Evolutionary conservation across 805 yeast genomes (phyloP).

Genomic region (Wickerhamomyces alni): DNA sequence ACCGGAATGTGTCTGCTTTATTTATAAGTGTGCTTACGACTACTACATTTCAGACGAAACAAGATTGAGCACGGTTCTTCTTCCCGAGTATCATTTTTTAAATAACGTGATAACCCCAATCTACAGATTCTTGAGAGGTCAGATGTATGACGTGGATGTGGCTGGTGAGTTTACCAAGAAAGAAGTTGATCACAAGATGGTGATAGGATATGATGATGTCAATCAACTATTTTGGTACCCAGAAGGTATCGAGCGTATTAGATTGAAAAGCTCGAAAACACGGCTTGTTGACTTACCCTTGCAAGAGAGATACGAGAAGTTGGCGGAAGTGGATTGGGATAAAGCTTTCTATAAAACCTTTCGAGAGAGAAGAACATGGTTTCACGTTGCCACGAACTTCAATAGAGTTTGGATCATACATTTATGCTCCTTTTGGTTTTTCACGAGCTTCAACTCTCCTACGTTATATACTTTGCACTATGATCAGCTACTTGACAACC

Average conservation of each 20-base stretch:
- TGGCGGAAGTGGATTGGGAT: conserved; percentile 59
- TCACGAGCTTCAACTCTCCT: conserved; percentile 64
- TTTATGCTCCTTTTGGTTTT: conserved; percentile 71
- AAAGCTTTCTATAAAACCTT: conserved; percentile 69
- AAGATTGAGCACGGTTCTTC: conserved; percentile 23
- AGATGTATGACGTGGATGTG: conserved; percentile 43
- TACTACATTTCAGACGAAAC: conserved; percentile 41
- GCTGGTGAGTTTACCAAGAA: conserved; percentile 37
- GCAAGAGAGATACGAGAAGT: conserved; percentile 43
- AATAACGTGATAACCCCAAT: conserved; percentile 71
- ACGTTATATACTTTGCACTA: conserved; percentile 61
- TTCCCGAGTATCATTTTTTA: conserved; percentile 38
- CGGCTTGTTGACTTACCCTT: conserved; percentile 47
- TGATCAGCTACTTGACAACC: conserved; percentile 45
- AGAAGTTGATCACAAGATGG: conserved; percentile 59
- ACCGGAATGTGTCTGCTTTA: conserved; percentile 84
- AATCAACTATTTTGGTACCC: conserved; percentile 86
- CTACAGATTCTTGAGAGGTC: conserved; percentile 52
- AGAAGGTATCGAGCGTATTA: conserved; percentile 60
- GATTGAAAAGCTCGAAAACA: conserved; percentile 34
- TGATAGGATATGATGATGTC: conserved; percentile 85
- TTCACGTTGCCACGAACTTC: conserved; percentile 67
- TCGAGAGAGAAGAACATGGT: conserved; percentile 69
- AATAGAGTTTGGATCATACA: conserved; percentile 79
- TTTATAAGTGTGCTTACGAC: conserved; percentile 76